Evolutionary conservation across 805 yeast species (phyloP).

Genomic region (Kodamaea restingae): DNA sequence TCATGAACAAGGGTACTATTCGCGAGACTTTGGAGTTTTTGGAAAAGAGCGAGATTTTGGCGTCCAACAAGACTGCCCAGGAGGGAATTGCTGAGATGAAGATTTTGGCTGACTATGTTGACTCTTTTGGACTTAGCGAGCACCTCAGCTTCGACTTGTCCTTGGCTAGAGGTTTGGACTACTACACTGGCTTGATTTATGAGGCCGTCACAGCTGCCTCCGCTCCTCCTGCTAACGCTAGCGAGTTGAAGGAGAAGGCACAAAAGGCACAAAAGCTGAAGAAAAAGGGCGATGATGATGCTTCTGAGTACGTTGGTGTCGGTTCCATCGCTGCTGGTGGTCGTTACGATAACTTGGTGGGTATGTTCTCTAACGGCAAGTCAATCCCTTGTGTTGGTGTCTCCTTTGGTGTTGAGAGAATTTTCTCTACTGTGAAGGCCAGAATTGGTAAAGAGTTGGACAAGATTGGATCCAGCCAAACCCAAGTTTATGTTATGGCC

Average conservation of each 20-base stretch:
- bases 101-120: conserved; percentile 67
- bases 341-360: conserved; percentile 92
- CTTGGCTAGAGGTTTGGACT: conserved; percentile 94
- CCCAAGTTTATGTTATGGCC: conserved; percentile 95
- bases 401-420: conserved; percentile 94
- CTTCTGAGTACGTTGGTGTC: conserved; percentile 94
- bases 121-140: conserved; percentile 71
- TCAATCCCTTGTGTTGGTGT: conserved; percentile 97
- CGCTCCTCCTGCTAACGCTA: conserved; percentile 88
- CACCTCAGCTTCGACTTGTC: conserved; percentile 86
- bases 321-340: conserved; percentile 99
- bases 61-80: conserved; percentile 66
- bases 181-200: conserved; percentile 94
- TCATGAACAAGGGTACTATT: conserved; percentile 76
- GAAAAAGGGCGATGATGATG: conserved; percentile 71
- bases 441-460: conserved; percentile 58
- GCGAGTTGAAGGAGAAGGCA: conserved; percentile 54
- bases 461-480: conserved; percentile 73
- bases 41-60: conserved; percentile 52
- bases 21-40: conserved; percentile 56
- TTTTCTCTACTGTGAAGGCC: conserved; percentile 84
- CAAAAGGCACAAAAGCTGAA: conserved; percentile 30
- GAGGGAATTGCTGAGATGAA: conserved; percentile 80
- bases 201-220: conserved; percentile 95
- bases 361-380: conserved; percentile 91